Base-by-base conservation (phyloP, 192 early-diverging fungal genomes). In the Mortierella alpina region DNA sequence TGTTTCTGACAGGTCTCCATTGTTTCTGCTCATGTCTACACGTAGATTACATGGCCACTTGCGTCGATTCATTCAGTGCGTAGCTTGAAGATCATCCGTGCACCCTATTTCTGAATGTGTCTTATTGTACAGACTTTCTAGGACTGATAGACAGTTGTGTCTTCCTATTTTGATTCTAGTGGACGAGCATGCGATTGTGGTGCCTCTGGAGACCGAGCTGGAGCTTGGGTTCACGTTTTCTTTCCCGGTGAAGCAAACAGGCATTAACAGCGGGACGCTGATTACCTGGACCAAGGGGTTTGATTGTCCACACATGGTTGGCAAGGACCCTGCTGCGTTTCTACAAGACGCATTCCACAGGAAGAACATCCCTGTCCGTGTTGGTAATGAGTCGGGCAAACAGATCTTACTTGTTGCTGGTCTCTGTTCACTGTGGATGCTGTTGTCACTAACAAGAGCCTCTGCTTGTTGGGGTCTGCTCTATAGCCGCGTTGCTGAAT, bases 141-240 rank as follows among this genome's bases (percentile, higher is more conserved):
- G 18, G 5, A 2, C 47, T 6, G 1, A 22, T 47, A 50, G 13
- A 22, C 22, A 23, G 11, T 52, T 52, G 46, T 18, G 22, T 0
- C 8, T 44, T 14, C 31, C 17, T 41, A 40, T 41, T 40, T 2
- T 44, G 1, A 31, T 31, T 46, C n/a, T 59, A 70, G 58, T 61
- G 45, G 31, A 51, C 18, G 68, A 49, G 7, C 31, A 70, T 44
- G 50, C 45, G 1, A 60, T 44, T 17, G 31, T 13, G 4, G 49
- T 61, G 1, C 49, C 59, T 13, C 55, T 47, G 15, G 39, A 13
- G 39, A 42, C 58, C 10, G 58, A 51, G 42, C 18, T 90, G 41
- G 77, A 83, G n/a, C 84, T 93, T 22, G 97, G 97, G 47, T 98
- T 93, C 82, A 98, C 97, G 7, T 97, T 98, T 80, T 95, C 93